Evolutionary conservation across 169 alveolate genomes (phyloP), one percentile per base, ranked within the genome.

Genomic region (Plasmodium yoelii): DNA sequence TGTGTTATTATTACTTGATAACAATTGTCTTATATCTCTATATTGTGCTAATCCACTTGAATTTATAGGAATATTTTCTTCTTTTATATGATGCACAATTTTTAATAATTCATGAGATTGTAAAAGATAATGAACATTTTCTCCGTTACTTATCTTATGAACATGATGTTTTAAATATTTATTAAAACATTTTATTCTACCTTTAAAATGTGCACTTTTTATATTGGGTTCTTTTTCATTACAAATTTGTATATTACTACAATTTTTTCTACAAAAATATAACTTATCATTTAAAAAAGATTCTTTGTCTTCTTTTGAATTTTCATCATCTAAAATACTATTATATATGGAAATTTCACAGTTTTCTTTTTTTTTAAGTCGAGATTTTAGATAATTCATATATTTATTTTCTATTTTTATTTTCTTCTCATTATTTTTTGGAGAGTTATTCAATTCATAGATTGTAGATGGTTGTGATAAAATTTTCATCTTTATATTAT

Each of bases 1-100:
- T 44, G 90, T 82, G 63, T 55, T 82, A 53, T 69, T 53, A 44
- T 82, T 65, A 59, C 42, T 82, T 13, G 90, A 82, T 46, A 82
- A 34, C 26, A 82, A 59, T 65, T 82, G 90, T 56, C 90, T 82
- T 82, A 82, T 82, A 56, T 82, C 90, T 65, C 90, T 82, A 70
- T 87, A 87, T 44, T 87, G 92, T 51, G 88, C 88, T 87, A 72
- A 55, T 19, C 92, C 92, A 72, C 92, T 73, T 9, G 90, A 28
- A 70, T 87, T 87, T 87, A 28, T 60, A 46, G 87, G 73, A 22
- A 74, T 87, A 28, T 67, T 44, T 67, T 82, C 90, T 67, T 72
- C 90, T 49, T 82, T 82, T 65, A 82, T 82, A 34, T 82, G 77
- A 70, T 82, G 82, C 8, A 82, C 90, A 24, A 82, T 82, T 70